Conservation (phyloP, 768 basidiomycete genomes). For the Amanita phalloides region DNA sequence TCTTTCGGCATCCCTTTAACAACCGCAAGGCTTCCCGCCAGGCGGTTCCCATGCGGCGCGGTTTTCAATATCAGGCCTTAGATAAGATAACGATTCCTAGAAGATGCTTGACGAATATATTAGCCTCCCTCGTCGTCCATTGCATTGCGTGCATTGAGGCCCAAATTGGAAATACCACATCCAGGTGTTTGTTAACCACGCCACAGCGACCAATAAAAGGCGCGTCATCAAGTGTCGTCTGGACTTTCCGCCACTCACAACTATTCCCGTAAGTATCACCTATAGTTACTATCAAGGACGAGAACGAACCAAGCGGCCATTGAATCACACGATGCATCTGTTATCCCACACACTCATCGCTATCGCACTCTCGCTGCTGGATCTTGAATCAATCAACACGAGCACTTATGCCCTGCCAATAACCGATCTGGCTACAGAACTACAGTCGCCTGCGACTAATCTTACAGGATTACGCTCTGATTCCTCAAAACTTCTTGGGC, state of each 20-base stretch:
- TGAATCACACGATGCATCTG: slow-evolving; percentile 1
- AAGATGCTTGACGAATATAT: background rate
- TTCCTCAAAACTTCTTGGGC: background rate
- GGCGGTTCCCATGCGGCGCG: too few species aligned
- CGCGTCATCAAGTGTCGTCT: background rate
- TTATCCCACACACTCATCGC: background rate
- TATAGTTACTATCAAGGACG: background rate
- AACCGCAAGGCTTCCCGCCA: too few species aligned
- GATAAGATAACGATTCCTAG: too few species aligned
- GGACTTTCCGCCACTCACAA: background rate
- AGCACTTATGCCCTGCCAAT: background rate
- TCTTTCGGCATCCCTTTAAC: background rate
- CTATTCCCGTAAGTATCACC: background rate
- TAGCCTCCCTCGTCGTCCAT: background rate
- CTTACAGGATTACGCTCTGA: background rate
- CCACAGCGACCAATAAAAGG: background rate
- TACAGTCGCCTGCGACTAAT: background rate
- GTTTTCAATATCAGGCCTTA: too few species aligned
- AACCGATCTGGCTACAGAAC: background rate
- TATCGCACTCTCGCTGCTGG: background rate
- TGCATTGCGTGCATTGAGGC: background rate
- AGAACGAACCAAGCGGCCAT: background rate
- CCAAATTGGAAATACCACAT: slow-evolving; percentile 2
- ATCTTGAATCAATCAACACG: background rate
- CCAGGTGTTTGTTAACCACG: background rate